Evolutionary conservation across 495 filamentous ascomycete species (phyloP).

Genomic region (Pyrenula aspistea): DNA sequence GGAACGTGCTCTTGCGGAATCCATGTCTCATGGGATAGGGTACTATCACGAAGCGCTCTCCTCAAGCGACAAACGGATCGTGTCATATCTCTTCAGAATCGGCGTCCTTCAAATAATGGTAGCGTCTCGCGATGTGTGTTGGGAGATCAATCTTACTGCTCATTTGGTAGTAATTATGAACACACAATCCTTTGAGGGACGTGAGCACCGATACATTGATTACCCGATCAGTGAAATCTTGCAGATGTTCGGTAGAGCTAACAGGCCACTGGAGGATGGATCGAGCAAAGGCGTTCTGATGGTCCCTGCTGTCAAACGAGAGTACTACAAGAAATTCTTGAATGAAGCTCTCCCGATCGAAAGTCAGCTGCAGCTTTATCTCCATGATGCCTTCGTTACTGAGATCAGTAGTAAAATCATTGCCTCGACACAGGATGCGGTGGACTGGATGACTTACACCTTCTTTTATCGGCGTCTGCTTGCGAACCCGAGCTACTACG

Average conservation of each 20-base stretch:
- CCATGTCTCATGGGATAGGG: constrained; percentile 89
- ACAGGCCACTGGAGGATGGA: constrained; percentile 67
- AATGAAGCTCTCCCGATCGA: constrained; percentile 94
- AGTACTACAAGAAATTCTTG: constrained; percentile 98
- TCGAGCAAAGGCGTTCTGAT: constrained; percentile 82
- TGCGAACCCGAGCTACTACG: constrained; percentile 95
- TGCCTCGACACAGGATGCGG: constrained; percentile 88
- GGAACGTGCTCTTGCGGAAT: constrained; percentile 77
- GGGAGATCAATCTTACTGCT: constrained; percentile 82
- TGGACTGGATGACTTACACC: constrained; percentile 96
- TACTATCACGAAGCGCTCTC: constrained; percentile 94
- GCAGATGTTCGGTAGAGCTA: constrained; percentile 98
- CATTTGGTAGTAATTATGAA: constrained; percentile 94
- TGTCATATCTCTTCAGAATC: constrained; percentile 77
- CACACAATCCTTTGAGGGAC: constrained; percentile 96
- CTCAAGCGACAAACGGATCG: constrained; percentile 82
- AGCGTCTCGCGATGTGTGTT: constrained; percentile 89
- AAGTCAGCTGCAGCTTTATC: constrained; percentile 78
- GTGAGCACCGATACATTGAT: constrained; percentile 95
- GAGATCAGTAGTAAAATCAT: constrained; percentile 93
- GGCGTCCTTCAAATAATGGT: constrained; percentile 90
- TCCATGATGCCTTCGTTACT: constrained; percentile 93
- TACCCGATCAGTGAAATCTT: constrained; percentile 93
- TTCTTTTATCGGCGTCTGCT: constrained; percentile 98
- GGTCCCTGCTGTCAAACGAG: constrained; percentile 84